Evolutionary conservation across 306 rosid species (phyloP), one percentile per base, ranked within the genome.

Genomic region (Myrica gale): DNA sequence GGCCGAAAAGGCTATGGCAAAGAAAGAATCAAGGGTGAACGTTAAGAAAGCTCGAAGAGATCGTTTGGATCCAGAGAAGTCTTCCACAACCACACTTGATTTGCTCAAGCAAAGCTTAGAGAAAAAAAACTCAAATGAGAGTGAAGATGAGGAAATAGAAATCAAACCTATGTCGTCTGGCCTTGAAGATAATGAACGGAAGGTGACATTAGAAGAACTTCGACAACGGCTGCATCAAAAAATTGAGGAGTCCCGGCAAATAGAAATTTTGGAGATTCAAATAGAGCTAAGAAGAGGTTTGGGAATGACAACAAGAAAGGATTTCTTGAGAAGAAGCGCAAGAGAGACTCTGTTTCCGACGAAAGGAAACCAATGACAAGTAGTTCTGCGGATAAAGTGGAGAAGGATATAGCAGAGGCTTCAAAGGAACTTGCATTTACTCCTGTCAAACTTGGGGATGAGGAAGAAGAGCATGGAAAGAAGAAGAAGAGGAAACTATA

Each of bases 391-490:
- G 80, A 76, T 17, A 81, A 86, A 79, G 81, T 80, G 75, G 86
- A 80, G 87, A 85, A 73, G 78, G 93, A 90, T 62, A 93, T 84
- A 4, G 80, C 39, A 0, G 98, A 92, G 75, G 96, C 97, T 66
- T 84, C 98, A 4, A 89, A 83, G 81, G 90, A 79, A 67, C 98
- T 90, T 10, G 52, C 86, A 72, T 94, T 94, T 77, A 80, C 93
- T 71, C 89, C 85, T 56, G 83, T 94, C 71, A 92, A 90, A 79
- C 96, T 94, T 43, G 80, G 82, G 51, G 61, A 84, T 42, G 96
- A 89, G 6, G 95, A 92, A 45, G 84, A 92, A 45, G 84, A 62
- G 78, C 69, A 26, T 2, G 85, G 87, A 48, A 82, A 84, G 85
- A 89, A 86, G 84, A 93, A 84, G 87, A 93, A 85, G 88, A 85